Evolutionary conservation across 108 stramenopile genomes (phyloP).

Genomic region (Stephanodiscus minutulus): DNA sequence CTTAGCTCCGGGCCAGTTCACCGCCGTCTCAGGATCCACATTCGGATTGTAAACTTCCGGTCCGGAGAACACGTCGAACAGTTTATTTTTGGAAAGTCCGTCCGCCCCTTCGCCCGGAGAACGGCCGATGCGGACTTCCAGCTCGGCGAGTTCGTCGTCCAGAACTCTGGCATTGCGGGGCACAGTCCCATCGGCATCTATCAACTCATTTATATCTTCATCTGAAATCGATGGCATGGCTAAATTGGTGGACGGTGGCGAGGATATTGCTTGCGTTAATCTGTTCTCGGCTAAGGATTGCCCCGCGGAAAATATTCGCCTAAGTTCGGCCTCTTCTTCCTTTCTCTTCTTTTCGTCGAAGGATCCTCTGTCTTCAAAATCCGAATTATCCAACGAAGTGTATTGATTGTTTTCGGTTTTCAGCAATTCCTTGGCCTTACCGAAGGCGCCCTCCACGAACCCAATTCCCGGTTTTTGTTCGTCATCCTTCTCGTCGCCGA

Average conservation of each 20-base stretch:
- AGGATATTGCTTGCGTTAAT: conserved; percentile 33
- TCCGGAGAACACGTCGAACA: conserved; percentile 85
- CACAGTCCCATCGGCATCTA: conserved; percentile 69
- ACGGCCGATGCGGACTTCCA: conserved; percentile 69
- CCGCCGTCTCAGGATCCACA: conserved; percentile 76
- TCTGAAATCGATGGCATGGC: conserved; percentile 28
- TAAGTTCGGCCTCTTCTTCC: conserved; percentile 65
- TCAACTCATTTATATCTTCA: conserved; percentile 69
- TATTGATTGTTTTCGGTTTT: conserved; percentile 42
- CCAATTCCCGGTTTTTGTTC: conserved; percentile 65
- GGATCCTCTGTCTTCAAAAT: conserved; percentile 15
- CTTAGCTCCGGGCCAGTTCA: conserved; percentile 83
- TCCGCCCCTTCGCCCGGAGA: conserved; percentile 65
- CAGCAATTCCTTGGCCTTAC: conserved; percentile 77
- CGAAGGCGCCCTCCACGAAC: conserved; percentile 81
- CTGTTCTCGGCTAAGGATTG: conserved; percentile 61
- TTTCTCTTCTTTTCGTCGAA: conserved; percentile 21
- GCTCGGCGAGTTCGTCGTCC: conserved; percentile 81
- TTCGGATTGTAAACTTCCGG: conserved; percentile 85
- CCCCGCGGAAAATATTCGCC: conserved; percentile 77
- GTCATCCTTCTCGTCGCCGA: conserved; percentile 74
- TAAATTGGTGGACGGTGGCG: conserved; percentile 7
- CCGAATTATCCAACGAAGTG: conserved; percentile 14
- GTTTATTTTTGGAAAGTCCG: conserved; percentile 56
- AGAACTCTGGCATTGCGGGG: conserved; percentile 69